Conservation (phyloP, 1,284 basidiomycete species). For the Malassezia furfur region DNA sequence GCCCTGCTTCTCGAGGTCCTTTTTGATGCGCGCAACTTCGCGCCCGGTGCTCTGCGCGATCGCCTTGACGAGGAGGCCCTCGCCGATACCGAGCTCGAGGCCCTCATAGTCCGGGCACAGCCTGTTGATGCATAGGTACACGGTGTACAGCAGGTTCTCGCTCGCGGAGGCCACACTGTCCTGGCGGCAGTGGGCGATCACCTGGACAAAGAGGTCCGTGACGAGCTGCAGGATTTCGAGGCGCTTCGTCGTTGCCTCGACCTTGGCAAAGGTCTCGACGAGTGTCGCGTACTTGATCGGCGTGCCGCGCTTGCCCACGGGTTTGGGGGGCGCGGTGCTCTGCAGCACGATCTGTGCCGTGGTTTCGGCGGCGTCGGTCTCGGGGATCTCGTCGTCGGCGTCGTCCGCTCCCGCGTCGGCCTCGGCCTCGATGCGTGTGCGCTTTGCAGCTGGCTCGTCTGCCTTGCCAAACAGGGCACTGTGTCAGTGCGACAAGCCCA, state of each 20-base stretch:
- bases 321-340: neutral
- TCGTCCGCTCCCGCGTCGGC: neutral
- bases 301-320: neutral
- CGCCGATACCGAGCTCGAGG: conserved; percentile 90
- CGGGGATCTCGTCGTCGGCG: neutral
- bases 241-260: conserved; percentile 91
- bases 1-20: conserved; percentile 84
- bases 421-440: neutral
- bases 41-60: conserved; percentile 90
- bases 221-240: conserved; percentile 83
- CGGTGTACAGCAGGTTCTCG: conserved; percentile 68
- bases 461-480: conserved; percentile 1
- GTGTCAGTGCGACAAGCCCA: neutral
- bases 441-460: neutral
- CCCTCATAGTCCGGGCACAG: conserved; percentile 92
- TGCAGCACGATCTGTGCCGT: neutral
- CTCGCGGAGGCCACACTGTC: neutral
- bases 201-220: conserved; percentile 76
- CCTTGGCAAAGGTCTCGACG: conserved; percentile 74
- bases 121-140: conserved; percentile 97
- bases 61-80: conserved; percentile 85
- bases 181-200: conserved; percentile 67
- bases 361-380: neutral
- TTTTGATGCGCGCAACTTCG: conserved; percentile 69
- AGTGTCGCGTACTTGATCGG: conserved; percentile 78